Base-by-base conservation (phyloP, 306 rosid species). In the Spatholobus suberectus region DNA sequence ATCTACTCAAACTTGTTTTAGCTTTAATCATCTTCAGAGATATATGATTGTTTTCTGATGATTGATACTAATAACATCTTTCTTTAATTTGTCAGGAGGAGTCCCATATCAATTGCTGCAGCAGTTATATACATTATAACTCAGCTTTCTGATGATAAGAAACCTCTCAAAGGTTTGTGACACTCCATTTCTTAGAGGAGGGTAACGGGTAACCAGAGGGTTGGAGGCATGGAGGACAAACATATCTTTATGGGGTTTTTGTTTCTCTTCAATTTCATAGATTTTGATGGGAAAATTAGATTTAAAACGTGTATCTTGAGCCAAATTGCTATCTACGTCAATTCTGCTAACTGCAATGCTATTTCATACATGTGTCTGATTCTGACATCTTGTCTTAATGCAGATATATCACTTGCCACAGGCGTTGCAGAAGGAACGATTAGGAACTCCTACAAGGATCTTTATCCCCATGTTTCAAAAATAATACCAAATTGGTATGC, bases 361-460 rank as follows among this genome's bases (percentile, higher is more conserved):
- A 34, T 73, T 44, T 17, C 66, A 62, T 41, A 38, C 46, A 14
- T 84, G 71, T 29, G 3, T 51, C 35, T 59, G 37, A 13, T 61
- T 14, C 40, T 68, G 59, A 65, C 59, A 77, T 68, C 46, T 43
- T 24, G 7, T 86, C 52, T 58, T 80, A 55, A 80, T 84, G 88
- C 97, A 96, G 99, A 94, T 81, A 96, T 96, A 68, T 96, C 99
- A 40, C 46, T 92, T 20, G 99, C 96, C 20, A 93, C 98, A 0
- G 99, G 99, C 58, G 98, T 96, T 11, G 99, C 99, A 8, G 99
- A 96, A 90, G 99, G 98, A 75, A 93, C 99, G 14, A 96, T 96
- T 71, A 90, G 96, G 86, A 94, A 92, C 85, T 94, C 98, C 9
- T 92, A 94, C 83, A 94, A 93, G 86, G 99, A 96, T 85, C 96